Percentiles rank a stretch among this genome's conserved stretches.
phyloP scores from a whole-genome alignment of 257 asterid genomes.

The Lycium barbarum region DNA sequence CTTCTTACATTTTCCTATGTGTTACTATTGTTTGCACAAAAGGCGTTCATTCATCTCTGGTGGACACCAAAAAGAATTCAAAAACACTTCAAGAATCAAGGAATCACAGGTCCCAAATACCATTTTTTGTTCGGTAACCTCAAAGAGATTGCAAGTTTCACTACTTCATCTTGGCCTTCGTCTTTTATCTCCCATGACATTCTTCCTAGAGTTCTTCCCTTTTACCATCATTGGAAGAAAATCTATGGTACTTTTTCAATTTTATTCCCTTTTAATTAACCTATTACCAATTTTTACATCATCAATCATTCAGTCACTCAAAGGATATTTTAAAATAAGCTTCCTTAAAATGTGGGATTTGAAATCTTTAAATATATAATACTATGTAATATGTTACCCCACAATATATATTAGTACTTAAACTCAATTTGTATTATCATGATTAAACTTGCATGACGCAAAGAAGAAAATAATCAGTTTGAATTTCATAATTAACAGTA shows the following conservation, averaged over 20 bases:
- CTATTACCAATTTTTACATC: neutral
- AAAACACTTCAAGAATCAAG: constrained; percentile 72
- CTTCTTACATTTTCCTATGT: constrained; percentile 54
- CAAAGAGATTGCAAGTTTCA: constrained; percentile 72
- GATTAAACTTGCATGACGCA: too few species aligned
- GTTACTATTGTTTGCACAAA: constrained; percentile 41
- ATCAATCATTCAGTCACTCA: neutral
- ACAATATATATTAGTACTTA: too few species aligned
- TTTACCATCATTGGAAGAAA: constrained; percentile 95
- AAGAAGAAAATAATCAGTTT: too few species aligned
- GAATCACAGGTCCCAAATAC: constrained; percentile 82
- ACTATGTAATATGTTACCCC: too few species aligned
- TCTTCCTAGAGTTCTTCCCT: constrained; percentile 89
- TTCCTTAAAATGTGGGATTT: neutral
- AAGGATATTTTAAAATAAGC: neutral
- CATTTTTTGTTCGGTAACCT: constrained; percentile 82
- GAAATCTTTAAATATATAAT: too few species aligned
- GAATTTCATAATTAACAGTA: neutral
- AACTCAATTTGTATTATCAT: too few species aligned
- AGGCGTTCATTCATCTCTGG: constrained; percentile 62
- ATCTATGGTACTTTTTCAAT: constrained; percentile 60
- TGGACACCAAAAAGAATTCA: constrained; percentile 78
- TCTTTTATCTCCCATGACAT: constrained; percentile 73
- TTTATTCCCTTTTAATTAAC: neutral
- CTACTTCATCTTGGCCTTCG: constrained; percentile 61